A percentile compares a stretch with the other conserved stretches of the same genome.
phyloP scores from a whole-genome alignment of 2,329 filamentous ascomycete species.

The Fusarium bactridioides region DNA sequence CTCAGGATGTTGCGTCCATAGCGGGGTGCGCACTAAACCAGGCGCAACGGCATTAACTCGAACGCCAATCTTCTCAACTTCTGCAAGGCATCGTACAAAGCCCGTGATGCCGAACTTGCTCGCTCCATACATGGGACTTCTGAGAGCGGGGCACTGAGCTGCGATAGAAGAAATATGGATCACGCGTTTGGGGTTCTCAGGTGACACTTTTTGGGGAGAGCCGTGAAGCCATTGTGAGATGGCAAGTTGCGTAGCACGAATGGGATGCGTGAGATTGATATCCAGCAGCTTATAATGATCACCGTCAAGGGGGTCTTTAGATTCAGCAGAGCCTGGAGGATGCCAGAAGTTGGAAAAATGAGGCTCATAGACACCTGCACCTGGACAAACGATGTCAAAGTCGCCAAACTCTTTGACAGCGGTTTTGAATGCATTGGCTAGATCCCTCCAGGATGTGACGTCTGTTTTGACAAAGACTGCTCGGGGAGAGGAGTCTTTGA shows the following conservation, averaged over 20 bases:
- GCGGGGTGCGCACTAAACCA: slow-evolving; percentile 53
- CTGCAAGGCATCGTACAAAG: slow-evolving; percentile 52
- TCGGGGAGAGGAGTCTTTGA: slow-evolving; percentile 37
- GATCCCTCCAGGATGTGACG: slow-evolving; percentile 52
- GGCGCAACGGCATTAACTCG: slow-evolving; percentile 56
- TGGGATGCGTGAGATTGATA: slow-evolving; percentile 53
- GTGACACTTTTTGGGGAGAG: slow-evolving; percentile 19
- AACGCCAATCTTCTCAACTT: slow-evolving; percentile 48
- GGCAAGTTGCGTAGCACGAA: slow-evolving; percentile 52
- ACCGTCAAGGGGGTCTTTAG: slow-evolving; percentile 42
- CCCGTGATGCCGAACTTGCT: slow-evolving; percentile 51
- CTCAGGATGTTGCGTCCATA: slow-evolving; percentile 56
- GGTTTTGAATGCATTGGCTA: slow-evolving; percentile 47
- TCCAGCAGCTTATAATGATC: slow-evolving; percentile 49
- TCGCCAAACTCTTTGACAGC: slow-evolving; percentile 48
- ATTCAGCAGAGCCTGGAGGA: slow-evolving; percentile 48
- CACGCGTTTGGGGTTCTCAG: slow-evolving; percentile 46
- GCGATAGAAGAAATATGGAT: slow-evolving; percentile 51
- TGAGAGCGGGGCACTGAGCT: slow-evolving; percentile 46
- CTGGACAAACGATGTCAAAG: slow-evolving; percentile 55
- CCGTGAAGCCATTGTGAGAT: slow-evolving; percentile 49
- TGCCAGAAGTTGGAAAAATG: slow-evolving; percentile 53
- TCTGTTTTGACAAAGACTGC: slow-evolving; percentile 55
- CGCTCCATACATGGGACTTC: slow-evolving; percentile 50
- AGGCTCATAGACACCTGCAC: slow-evolving; percentile 58